A percentile compares a stretch with the other conserved stretches of the same genome.
Evolutionary conservation across 1,284 basidiomycete genomes (phyloP).

Genomic region (Apiotrichum porosum): DNA sequence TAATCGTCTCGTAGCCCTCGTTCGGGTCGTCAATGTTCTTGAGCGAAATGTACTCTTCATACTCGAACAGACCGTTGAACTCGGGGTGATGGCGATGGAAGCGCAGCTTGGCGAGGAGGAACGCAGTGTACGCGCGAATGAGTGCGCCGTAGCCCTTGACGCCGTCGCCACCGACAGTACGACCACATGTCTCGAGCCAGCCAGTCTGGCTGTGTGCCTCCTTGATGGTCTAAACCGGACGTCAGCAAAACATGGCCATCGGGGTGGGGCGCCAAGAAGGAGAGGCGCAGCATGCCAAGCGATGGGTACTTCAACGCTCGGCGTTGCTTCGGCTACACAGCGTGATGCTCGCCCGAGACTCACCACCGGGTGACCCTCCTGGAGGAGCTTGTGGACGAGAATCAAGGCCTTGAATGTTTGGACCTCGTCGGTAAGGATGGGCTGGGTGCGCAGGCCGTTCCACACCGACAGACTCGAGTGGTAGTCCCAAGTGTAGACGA

Average conservation of each 20-base stretch:
- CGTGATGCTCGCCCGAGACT: too few relatives aligned
- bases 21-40: slow-evolving; percentile 97
- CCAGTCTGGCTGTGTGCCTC: slow-evolving; percentile 93
- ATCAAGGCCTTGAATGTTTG: slow-evolving; percentile 96
- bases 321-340: too few relatives aligned
- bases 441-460: slow-evolving; percentile 89
- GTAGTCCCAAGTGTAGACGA: slow-evolving; percentile 97
- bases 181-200: slow-evolving; percentile 91
- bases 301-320: neutral
- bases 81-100: slow-evolving; percentile 90
- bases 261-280: too few relatives aligned
- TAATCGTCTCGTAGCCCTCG: slow-evolving; percentile 95
- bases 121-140: slow-evolving; percentile 89
- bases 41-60: slow-evolving; percentile 91
- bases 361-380: slow-evolving; percentile 90
- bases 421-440: slow-evolving; percentile 88
- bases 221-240: slow-evolving; percentile 81
- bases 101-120: slow-evolving; percentile 86
- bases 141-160: slow-evolving; percentile 80
- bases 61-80: slow-evolving; percentile 94
- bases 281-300: neutral
- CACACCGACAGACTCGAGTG: slow-evolving; percentile 95
- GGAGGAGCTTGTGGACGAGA: slow-evolving; percentile 89
- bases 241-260: slow-evolving; percentile 6
- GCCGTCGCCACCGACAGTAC: slow-evolving; percentile 76